Evolutionary conservation across 805 yeast species (phyloP).

Genomic region (Ogataea philodendri): DNA sequence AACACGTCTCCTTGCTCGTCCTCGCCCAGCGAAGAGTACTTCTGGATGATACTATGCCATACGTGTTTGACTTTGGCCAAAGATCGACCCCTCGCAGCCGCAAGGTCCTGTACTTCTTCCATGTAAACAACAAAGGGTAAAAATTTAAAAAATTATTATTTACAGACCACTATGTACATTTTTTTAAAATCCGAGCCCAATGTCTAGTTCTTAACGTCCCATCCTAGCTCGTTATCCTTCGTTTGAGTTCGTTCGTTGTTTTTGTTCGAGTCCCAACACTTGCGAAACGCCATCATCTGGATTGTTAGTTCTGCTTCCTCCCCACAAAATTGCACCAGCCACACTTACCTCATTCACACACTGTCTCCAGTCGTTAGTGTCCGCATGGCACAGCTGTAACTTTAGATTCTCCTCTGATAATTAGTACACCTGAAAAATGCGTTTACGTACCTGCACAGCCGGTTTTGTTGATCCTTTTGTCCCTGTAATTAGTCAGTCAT

Average conservation of each 20-base stretch:
- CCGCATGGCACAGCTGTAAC: conserved; percentile 76
- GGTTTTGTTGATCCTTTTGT: conserved; percentile 65
- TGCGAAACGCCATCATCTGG: conserved; percentile 42
- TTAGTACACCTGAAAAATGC: conserved; percentile 5
- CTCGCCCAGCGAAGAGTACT: conserved; percentile 47
- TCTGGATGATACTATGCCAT: conserved; percentile 55
- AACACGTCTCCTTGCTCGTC: conserved; percentile 58
- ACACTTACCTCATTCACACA: conserved; percentile 60
- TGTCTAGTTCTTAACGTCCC: too few relatives aligned
- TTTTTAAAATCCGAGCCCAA: too few relatives aligned
- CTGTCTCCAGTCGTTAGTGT: conserved; percentile 76
- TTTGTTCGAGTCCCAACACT: conserved; percentile 41
- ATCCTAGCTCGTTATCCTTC: conserved; percentile 31
- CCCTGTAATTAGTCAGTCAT: conserved; percentile 42
- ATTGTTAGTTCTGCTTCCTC: conserved; percentile 9
- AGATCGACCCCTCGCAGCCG: conserved; percentile 17
- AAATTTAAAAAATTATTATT: not conserved
- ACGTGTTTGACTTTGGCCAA: conserved; percentile 22
- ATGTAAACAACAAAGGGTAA: conserved; percentile 10
- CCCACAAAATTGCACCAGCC: too few relatives aligned
- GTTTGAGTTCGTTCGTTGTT: conserved; percentile 41
- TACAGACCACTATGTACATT: too few relatives aligned
- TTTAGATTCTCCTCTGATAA: conserved; percentile 59
- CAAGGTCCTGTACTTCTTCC: conserved; percentile 15
- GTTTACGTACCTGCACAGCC: conserved; percentile 60